Evolutionary conservation across 495 filamentous ascomycete species (phyloP), one percentile per base, ranked within the genome.

Genomic region (Lepraria neglecta): DNA sequence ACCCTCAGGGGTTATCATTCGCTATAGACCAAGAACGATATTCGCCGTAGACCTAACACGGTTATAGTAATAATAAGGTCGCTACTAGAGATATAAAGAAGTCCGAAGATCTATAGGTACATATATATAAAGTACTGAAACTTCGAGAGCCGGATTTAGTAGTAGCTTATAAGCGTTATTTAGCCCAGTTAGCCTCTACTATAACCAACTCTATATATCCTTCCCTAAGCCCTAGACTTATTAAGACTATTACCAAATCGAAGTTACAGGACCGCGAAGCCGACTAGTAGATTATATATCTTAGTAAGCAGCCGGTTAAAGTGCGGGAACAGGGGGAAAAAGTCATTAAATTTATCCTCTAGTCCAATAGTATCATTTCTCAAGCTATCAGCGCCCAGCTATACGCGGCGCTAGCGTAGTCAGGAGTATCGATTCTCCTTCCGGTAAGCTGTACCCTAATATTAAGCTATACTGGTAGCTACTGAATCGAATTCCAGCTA

Each of bases 341-440:
- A 48, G 50, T 74, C 21, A 61, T 61, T 12, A 73, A 69, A 58
- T 67, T 73, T 48, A 64, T 74, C 58, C 44, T 70, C 21, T 74
- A 67, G 71, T 67, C 68, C 19, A 67, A 71, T 27, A 27, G 46
- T 24, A 58, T 72, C 21, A 61, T 74, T 42, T 69, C 68, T 52
- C 3, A 58, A 19, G 68, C 68, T 21, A 24, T 73, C 6, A 71
- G 65, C 53, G 48, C 67, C 42, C 66, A 74, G 60, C 70, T 70
- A 15, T 73, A 70, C 52, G 65, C 71, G 14, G 70, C 69, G 48
- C 57, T 73, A 40, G 72, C 69, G 10, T 73, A 67, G 71, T 68
- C 69, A 31, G 71, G 68, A 15, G 67, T 71, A 46, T 68, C 64
- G 21, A 50, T 73, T 24, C 63, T 73, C 24, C 64, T 73, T 42